Percentiles rank a stretch among this genome's conserved stretches.
Evolutionary conservation across 495 filamentous ascomycete species (phyloP).

Genomic region (Baudoinia panamericana): DNA sequence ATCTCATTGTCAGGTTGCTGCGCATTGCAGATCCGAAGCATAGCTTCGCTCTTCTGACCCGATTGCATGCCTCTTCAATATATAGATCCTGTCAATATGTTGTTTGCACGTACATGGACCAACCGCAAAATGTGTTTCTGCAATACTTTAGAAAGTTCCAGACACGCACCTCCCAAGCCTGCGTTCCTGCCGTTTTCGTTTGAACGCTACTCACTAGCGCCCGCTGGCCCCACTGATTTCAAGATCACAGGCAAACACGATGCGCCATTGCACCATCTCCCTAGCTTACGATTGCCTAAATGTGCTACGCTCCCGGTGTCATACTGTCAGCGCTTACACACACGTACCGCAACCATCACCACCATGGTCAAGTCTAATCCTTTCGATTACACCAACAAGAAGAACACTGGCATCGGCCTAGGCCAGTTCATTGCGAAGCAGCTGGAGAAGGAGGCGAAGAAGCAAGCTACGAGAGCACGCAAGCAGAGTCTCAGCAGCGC

Average conservation of each 20-base stretch:
- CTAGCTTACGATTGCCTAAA: background rate
- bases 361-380: conserved; percentile 20
- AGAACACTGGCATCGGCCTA: conserved; percentile 30
- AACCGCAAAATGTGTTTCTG: too few species aligned
- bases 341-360: background rate
- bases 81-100: too few species aligned
- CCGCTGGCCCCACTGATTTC: background rate
- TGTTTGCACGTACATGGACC: too few species aligned
- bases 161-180: too few species aligned
- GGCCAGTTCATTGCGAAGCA: conserved; percentile 35
- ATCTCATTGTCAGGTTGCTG: too few species aligned
- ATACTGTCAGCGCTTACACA: too few species aligned
- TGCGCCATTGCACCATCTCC: background rate
- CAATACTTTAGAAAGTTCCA: too few species aligned
- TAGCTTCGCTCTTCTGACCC: too few species aligned
- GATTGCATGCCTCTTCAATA: too few species aligned
- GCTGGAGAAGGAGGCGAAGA: conserved; percentile 27
- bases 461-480: conserved; percentile 9
- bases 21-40: too few species aligned
- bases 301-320: too few species aligned
- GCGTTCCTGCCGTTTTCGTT: conserved; percentile 2
- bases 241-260: background rate
- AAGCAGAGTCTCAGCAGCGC: conserved; percentile 11
- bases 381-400: conserved; percentile 21
- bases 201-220: background rate